Base-by-base conservation (phyloP, 352 stramenopile species). In the Globisporangium cederbergense region DNA sequence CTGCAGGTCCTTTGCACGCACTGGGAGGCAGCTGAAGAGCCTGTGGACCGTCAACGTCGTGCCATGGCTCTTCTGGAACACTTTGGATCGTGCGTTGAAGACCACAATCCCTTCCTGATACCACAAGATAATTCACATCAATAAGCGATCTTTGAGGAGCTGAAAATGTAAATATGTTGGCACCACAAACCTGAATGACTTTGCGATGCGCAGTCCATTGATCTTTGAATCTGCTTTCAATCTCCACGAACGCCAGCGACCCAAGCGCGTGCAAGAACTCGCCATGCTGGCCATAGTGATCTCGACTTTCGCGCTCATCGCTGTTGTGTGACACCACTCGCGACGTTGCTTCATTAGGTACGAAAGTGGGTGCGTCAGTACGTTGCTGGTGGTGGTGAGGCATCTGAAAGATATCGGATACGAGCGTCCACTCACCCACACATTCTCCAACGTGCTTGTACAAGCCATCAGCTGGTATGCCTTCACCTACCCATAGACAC, bases 201-300 rank as follows among this genome's bases (percentile, higher is more conserved):
- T 95, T 95, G 43, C 80, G 78, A 56, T 83, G 79, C 0, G 76
- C 83, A 30, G 70, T 78, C 83, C 85, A 93, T 18, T 84, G 68
- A 0, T 75, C 62, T 20, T 75, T 42, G 1, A 83, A 51, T 9
- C 83, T 75, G 52, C 79, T 93, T 69, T 92, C 83, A 40, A 95
- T 75, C 49, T 91, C 80, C 30, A 93, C 70, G 13, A 59, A 62
- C 10, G 72, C 64, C 34, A 94, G 47, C 9, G 71, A 72, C 20
- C 55, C 65, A 9, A 94, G 22, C 1, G 81, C 72, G 38, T 72
- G 60, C 5, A 95, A 66, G 71, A 81, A 89, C 40, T 81, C 78
- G 9, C 85, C 87, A 6, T 67, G 70, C 10, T 20, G 49, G 6
- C 81, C 83, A 52, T 90, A 91, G 60, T n/a, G 51, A 40, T 1